Evolutionary conservation across 805 yeast species (phyloP).

Genomic region (Metahyphopichia silvanorum): DNA sequence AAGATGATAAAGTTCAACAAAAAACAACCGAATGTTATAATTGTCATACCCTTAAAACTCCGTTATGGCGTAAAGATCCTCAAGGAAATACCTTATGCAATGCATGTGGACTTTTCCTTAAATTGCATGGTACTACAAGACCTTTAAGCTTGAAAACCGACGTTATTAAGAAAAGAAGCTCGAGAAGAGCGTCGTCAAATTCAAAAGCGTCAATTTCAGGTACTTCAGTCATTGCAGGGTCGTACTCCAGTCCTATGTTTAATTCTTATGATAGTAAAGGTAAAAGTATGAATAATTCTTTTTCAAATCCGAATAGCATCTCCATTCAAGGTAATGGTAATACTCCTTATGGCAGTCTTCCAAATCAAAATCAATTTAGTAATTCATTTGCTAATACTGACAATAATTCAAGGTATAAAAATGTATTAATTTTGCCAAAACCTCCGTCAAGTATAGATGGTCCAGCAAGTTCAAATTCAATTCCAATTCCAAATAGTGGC

Average conservation of each 20-base stretch:
- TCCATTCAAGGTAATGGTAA: not conserved
- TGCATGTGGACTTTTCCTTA: slow-evolving; percentile 61
- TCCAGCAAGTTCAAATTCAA: slow-evolving; percentile 14
- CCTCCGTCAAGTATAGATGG: slow-evolving; percentile 15
- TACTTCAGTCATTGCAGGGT: not conserved
- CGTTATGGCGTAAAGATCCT: slow-evolving; percentile 60
- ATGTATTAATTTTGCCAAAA: slow-evolving; percentile 40
- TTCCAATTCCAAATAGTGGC: slow-evolving; percentile 27
- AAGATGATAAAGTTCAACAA: slow-evolving; percentile 7
- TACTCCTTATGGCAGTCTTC: not conserved
- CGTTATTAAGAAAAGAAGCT: slow-evolving; percentile 54
- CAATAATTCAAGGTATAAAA: slow-evolving; percentile 25
- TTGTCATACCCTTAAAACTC: slow-evolving; percentile 59
- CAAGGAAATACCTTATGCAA: slow-evolving; percentile 59
- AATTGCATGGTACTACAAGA: slow-evolving; percentile 59
- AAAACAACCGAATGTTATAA: slow-evolving; percentile 47
- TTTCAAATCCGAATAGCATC: not conserved
- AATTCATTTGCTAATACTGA: not conserved
- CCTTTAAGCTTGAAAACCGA: slow-evolving; percentile 58
- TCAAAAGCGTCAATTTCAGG: slow-evolving; percentile 6
- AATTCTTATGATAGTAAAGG: not conserved
- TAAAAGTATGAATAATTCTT: not conserved
- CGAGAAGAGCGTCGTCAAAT: slow-evolving; percentile 27
- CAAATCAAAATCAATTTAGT: not conserved
- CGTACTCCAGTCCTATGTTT: not conserved